Evolutionary conservation across 2,329 filamentous ascomycete species (phyloP).

Genomic region (Colletotrichum brevisporum): DNA sequence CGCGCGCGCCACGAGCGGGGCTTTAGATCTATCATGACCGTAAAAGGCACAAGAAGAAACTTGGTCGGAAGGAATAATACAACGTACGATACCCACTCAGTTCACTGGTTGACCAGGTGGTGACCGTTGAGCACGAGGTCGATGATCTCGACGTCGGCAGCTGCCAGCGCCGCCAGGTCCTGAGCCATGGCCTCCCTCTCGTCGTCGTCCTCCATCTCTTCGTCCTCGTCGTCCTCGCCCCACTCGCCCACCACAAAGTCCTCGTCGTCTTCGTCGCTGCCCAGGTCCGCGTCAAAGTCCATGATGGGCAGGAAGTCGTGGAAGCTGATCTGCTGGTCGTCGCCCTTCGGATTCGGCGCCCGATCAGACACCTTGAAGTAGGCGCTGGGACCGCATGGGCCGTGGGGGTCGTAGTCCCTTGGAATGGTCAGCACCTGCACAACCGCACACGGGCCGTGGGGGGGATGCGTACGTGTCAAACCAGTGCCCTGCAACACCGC

Average conservation of each 20-base stretch:
- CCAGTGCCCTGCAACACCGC: conserved; percentile 82
- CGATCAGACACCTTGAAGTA: conserved; percentile 76
- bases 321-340: conserved; percentile 40
- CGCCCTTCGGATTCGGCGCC: conserved; percentile 46
- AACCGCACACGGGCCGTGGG: background rate
- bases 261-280: conserved; percentile 44
- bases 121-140: conserved; percentile 32
- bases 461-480: conserved; percentile 75
- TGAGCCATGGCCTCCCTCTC: conserved; percentile 44
- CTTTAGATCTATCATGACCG: background rate
- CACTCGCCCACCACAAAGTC: conserved; percentile 41
- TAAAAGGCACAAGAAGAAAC: conserved; percentile 7
- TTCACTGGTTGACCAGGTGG: conserved; percentile 15
- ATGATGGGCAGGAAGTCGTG: conserved; percentile 43
- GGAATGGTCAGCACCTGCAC: conserved; percentile 17
- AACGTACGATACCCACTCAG: conserved; percentile 1
- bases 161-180: conserved; percentile 43
- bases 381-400: conserved; percentile 80
- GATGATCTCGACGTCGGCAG: conserved; percentile 35
- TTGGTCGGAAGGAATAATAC: background rate
- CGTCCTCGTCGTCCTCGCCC: conserved; percentile 50
- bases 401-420: conserved; percentile 76
- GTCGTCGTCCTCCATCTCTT: conserved; percentile 46
- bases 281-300: conserved; percentile 43
- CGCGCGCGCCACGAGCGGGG: background rate